Evolutionary conservation across 1,284 basidiomycete genomes (phyloP).

Genomic region (Moesziomyces sp.): DNA sequence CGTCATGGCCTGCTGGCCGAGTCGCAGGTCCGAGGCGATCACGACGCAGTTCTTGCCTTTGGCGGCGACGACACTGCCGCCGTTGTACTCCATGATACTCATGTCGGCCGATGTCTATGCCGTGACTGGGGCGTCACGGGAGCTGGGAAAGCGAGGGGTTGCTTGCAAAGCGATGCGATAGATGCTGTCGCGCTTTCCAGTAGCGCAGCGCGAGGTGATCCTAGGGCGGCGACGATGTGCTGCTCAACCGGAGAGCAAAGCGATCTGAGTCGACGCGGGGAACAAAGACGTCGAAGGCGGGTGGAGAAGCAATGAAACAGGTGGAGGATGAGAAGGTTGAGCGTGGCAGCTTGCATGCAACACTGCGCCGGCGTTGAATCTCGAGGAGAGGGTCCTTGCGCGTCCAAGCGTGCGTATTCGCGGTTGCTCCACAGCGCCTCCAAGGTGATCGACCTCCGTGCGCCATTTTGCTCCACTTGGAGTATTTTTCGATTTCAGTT

Average conservation of each 20-base stretch:
- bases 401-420: conserved; percentile 43
- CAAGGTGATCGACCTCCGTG: conserved; percentile 40
- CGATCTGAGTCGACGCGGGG: not conserved
- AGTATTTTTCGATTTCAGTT: not conserved
- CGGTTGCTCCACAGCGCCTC: conserved; percentile 14
- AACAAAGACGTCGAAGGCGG: not conserved
- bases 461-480: conserved; percentile 13
- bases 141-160: not conserved
- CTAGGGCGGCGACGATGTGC: not conserved
- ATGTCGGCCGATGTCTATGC: conserved; percentile 35
- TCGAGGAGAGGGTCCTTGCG: conserved; percentile 46
- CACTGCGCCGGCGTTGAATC: not conserved
- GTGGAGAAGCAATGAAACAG: not conserved
- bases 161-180: too few relatives aligned
- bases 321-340: conserved; percentile 9
- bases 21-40: conserved; percentile 92
- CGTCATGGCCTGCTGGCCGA: conserved; percentile 89
- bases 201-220: not conserved
- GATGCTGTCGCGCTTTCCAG: not conserved
- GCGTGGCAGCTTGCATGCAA: conserved; percentile 3
- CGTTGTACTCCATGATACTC: conserved; percentile 78
- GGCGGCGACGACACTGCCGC: conserved; percentile 99
- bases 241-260: not conserved
- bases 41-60: conserved; percentile 98
- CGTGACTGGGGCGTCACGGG: conserved; percentile 27